Percentiles rank a stretch among this genome's conserved stretches.
Evolutionary conservation across 139 green algal species (phyloP).

Genomic region (Limnomonas spitsbergensis): DNA sequence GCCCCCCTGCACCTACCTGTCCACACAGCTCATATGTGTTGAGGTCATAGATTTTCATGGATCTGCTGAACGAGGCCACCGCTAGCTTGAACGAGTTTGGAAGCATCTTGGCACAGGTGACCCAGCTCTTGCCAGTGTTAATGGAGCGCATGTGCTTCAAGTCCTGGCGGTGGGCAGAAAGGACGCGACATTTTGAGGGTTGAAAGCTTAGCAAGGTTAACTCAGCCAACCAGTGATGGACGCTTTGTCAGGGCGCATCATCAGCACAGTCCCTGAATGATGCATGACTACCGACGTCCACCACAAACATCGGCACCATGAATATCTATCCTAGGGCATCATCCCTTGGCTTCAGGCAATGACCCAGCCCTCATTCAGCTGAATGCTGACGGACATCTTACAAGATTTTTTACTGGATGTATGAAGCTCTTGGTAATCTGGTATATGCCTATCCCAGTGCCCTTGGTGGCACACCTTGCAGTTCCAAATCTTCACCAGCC

Average conservation of each 20-base stretch:
- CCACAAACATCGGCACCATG: too few species aligned
- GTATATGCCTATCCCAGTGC: too few species aligned
- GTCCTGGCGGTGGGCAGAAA: constrained; percentile 24
- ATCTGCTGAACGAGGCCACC: constrained; percentile 47
- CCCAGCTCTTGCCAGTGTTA: constrained; percentile 35
- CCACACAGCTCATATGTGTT: constrained; percentile 37
- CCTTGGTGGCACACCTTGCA: constrained; percentile 31
- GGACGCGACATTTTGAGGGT: neutral
- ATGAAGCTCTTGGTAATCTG: too few species aligned
- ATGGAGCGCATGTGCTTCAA: constrained; percentile 38
- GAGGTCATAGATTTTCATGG: constrained; percentile 61
- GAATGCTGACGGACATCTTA: too few species aligned
- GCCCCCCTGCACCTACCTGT: constrained; percentile 6
- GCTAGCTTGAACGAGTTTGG: constrained; percentile 52
- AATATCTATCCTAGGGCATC: too few species aligned
- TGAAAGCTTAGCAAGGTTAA: neutral
- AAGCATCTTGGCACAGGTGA: constrained; percentile 45
- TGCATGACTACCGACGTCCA: too few species aligned
- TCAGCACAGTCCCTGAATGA: too few species aligned
- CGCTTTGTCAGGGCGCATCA: too few species aligned
- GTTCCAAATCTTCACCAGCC: constrained; percentile 58
- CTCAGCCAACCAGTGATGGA: neutral
- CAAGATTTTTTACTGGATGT: too few species aligned
- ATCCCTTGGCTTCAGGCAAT: too few species aligned
- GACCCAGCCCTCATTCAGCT: too few species aligned